Evolutionary conservation across 2,329 filamentous ascomycete species (phyloP), one percentile per base, ranked within the genome.

Genomic region (Trichoderma pleuroti): DNA sequence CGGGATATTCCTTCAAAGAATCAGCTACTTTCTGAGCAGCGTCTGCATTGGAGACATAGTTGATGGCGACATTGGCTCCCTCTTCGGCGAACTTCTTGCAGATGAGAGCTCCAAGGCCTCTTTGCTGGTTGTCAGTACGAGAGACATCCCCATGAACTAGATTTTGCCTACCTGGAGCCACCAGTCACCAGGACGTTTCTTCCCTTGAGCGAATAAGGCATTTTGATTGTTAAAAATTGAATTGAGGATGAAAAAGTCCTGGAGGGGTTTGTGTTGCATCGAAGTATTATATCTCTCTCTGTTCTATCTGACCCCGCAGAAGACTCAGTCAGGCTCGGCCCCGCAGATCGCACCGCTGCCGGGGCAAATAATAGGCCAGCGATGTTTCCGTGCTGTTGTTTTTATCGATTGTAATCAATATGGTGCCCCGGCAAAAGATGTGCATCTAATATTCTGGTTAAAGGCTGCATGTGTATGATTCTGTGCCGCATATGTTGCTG

Each of bases 201-300:
- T 65, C 68, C 68, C 24, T 65, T 65, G 12, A 70, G 28, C 8
- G 49, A 70, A 26, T 70, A 70, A 9, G 68, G 68, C 68, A 70
- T 70, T 16, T 52, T 61, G 10, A 36, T n/a, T n/a, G 12, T 32
- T n/a, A 10, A 2, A 49, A 5, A 8, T 39, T 6, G 32, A 56
- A 28, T 8, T 28, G 21, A 66, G 11, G 12, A 11, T n/a, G 34
- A 32, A 18, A 21, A 34, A 26, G 12, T 16, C 2, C 1, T 52
- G 21, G 42, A 34, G 56, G 26, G 21, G 56, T 6, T n/a, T 16
- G 18, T 6, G 28, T 59, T 21, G 10, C 56, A n/a, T 16, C 16
- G 11, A 30, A 42, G 39, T 42, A 42, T 42, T 59, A 32, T 30
- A 49, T 24, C 5, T 54, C 18, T 12, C n/a, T 34, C 1, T 49